phyloP scores from a whole-genome alignment of 2,329 filamentous ascomycete genomes.

The Gremmenia infestans region DNA sequence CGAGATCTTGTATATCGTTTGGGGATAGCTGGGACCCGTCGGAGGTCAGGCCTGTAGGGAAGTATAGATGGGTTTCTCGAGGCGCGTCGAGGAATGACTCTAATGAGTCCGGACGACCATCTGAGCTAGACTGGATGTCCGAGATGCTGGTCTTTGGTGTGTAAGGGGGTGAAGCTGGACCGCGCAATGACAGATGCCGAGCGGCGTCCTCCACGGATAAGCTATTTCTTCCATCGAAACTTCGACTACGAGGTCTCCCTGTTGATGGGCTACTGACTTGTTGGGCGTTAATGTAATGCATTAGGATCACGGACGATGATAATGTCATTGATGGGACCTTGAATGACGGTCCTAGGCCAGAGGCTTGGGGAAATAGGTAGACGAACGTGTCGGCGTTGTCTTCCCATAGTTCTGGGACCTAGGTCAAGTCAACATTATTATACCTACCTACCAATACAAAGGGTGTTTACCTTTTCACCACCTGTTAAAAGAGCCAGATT shows the following conservation, averaged over 20 bases:
- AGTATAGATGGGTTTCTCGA: constrained; percentile 47
- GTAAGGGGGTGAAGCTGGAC: constrained; percentile 36
- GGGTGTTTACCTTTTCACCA: constrained; percentile 47
- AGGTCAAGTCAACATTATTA: constrained; percentile 10
- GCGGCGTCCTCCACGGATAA: constrained; percentile 47
- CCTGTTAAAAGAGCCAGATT: constrained; percentile 47
- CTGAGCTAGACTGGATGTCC: constrained; percentile 17
- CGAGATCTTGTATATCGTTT: constrained; percentile 49
- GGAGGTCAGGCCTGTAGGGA: constrained; percentile 36
- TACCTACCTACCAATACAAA: neutral
- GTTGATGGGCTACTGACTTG: neutral
- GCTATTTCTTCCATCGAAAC: constrained; percentile 39
- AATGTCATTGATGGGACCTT: constrained; percentile 52
- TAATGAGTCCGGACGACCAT: constrained; percentile 19
- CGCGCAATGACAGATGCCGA: constrained; percentile 31
- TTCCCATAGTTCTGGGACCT: constrained; percentile 65
- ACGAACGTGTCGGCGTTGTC: constrained; percentile 53
- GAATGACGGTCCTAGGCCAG: constrained; percentile 52
- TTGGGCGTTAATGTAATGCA: constrained; percentile 12
- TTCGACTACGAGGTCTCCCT: constrained; percentile 31
- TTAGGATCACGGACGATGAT: constrained; percentile 39
- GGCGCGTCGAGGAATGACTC: constrained; percentile 28
- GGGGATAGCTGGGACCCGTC: constrained; percentile 31
- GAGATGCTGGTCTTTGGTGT: constrained; percentile 18
- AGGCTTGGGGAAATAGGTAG: constrained; percentile 49